Percentiles rank a stretch among this genome's conserved stretches.
phyloP scores from a whole-genome alignment of 2,329 filamentous ascomycete genomes.

The Neopestalotiopsis clavispora region DNA sequence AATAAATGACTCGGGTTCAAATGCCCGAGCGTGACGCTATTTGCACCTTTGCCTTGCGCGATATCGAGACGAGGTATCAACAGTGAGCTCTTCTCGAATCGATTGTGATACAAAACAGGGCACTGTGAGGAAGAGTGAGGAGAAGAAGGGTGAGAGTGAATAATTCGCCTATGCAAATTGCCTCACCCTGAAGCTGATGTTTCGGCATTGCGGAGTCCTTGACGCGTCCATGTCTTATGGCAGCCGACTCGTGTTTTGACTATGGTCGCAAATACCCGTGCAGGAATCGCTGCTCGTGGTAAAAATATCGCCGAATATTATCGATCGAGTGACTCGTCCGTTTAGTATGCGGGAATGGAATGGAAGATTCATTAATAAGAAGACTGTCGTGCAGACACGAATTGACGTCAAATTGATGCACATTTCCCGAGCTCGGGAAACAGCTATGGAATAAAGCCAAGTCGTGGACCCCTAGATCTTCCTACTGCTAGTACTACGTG shows the following conservation, averaged over 20 bases:
- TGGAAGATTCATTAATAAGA: too few relatives aligned
- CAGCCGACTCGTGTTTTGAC: neutral
- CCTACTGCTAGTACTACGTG: neutral
- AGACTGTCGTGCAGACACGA: too few relatives aligned
- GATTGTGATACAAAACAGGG: neutral
- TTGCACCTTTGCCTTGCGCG: too few relatives aligned
- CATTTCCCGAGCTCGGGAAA: too few relatives aligned
- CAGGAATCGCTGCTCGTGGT: neutral
- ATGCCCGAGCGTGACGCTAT: too few relatives aligned
- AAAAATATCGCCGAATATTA: neutral
- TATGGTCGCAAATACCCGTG: neutral
- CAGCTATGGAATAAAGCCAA: too few relatives aligned
- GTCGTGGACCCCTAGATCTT: too few relatives aligned
- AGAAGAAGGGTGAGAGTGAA: neutral
- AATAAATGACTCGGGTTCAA: too few relatives aligned
- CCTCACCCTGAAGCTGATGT: conserved; percentile 9
- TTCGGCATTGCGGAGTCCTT: conserved; percentile 9
- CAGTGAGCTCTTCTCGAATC: neutral
- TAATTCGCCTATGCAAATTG: neutral
- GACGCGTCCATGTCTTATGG: conserved; percentile 1
- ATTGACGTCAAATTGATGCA: too few relatives aligned
- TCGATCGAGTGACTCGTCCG: neutral
- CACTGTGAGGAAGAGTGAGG: neutral
- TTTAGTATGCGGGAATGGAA: neutral
- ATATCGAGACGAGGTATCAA: too few relatives aligned